phyloP scores from a whole-genome alignment of 225 moss, liverwort and hornwort species.

The Lunularia cruciata region DNA sequence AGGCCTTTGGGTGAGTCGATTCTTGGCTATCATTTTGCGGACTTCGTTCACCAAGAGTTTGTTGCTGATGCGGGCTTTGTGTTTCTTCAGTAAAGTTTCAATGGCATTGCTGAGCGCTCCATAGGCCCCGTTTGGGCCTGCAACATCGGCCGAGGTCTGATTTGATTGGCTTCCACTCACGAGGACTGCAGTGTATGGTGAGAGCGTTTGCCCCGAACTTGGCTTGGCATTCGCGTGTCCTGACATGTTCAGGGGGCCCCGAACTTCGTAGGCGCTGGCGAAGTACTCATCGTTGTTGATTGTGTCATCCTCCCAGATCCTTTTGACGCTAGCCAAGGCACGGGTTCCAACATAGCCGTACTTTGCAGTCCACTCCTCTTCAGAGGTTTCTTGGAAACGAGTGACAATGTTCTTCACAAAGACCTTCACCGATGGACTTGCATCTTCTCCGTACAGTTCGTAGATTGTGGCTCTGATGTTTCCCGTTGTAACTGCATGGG shows the following conservation, averaged over 20 bases:
- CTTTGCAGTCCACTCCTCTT: not conserved
- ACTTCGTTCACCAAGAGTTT: conserved; percentile 48
- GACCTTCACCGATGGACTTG: conserved; percentile 54
- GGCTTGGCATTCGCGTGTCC: conserved; percentile 24
- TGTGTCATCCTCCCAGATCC: conserved; percentile 28
- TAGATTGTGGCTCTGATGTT: conserved; percentile 53
- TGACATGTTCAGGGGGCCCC: conserved; percentile 1
- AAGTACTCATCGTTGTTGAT: conserved; percentile 28
- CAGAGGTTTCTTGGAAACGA: conserved; percentile 10
- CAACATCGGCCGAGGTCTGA: conserved; percentile 60
- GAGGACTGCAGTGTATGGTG: conserved; percentile 36
- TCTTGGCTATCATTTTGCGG: conserved; percentile 43
- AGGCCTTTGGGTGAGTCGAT: conserved; percentile 56
- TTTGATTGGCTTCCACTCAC: conserved; percentile 53
- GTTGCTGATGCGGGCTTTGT: conserved; percentile 44
- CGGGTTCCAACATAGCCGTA: conserved; percentile 20
- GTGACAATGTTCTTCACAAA: conserved; percentile 39
- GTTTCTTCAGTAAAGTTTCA: conserved; percentile 47
- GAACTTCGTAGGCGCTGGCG: conserved; percentile 9
- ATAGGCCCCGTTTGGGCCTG: conserved; percentile 47
- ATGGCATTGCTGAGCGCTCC: conserved; percentile 72
- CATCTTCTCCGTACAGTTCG: conserved; percentile 55
- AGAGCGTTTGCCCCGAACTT: conserved; percentile 3
- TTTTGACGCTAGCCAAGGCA: conserved; percentile 14
- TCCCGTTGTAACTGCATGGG: conserved; percentile 42